Base-by-base conservation (phyloP, 129 eudicot species). In the Apium graveolens region DNA sequence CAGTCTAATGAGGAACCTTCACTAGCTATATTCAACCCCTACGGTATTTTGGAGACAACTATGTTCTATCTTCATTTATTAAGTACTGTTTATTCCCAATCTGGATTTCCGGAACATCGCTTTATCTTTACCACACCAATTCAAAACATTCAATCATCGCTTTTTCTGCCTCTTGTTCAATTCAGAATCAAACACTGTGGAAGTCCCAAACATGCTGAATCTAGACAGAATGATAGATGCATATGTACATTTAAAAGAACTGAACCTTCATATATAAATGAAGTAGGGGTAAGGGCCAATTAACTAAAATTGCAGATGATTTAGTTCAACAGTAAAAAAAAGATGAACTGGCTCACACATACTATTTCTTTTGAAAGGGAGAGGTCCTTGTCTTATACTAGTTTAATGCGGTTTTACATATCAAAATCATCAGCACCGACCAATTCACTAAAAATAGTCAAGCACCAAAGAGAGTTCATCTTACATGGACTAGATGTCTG, bases 401-500 rank as follows among this genome's bases (percentile, higher is more conserved):
- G 2, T n/a, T 57, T 57, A 7, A 57, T 6, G 31, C 31, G 31
- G 65, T 45, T 70, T 46, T 18, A 35, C 48, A 18, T 20, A 18
- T 49, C 38, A 51, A 71, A 51, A 35, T 72, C 32, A 72, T 48
- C 62, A 80, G 17, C 16, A 39, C 51, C 0, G 11, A 63, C 48
- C 16, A 70, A 43, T 60, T 18, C 63, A 43, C 3, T 70, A 27
- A 74, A 74, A 57, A 11, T 60, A 53, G 14, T 44, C 29, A 69
- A 20, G 20, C 53, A 29, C 10, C 75, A 43, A n/a, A 24, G 26
- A 42, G 68, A 73, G 20, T 0, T 31, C 27, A 74, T 78, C 92
- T 88, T 90, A 95, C 97, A 83, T 70, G 89, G 81, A 81, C 84
- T 62, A 32, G 89, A 89, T 74, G 84, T 44, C 75, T 51, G 77